Base-by-base conservation (phyloP, 2,329 filamentous ascomycete genomes). In the Tolypocladium inflatum region DNA sequence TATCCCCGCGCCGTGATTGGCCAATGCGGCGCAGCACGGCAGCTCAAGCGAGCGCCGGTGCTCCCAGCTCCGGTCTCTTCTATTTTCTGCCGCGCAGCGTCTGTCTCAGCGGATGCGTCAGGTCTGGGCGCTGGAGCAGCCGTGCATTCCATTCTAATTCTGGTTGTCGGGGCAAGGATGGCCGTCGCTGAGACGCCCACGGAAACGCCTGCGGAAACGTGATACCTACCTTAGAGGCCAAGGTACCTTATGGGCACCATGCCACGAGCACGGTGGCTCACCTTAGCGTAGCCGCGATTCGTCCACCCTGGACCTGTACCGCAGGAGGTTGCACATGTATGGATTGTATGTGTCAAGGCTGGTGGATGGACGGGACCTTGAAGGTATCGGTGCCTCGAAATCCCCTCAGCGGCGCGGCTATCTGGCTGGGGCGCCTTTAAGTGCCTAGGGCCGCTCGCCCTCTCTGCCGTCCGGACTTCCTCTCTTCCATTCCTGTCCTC, bases 221-320 rank as follows among this genome's bases (percentile, higher is more conserved):
- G n/a, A n/a, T n/a, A n/a, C n/a, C n/a, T n/a, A n/a, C n/a, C n/a
- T n/a, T n/a, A n/a, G n/a, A n/a, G n/a, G n/a, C n/a, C n/a, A n/a
- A n/a, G n/a, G n/a, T n/a, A n/a, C n/a, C n/a, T n/a, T n/a, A n/a
- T n/a, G n/a, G n/a, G 17, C 21, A 26, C 37, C 37, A 38, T 5
- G 11, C 37, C 37, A 38, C 4, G 37, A 13, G 11, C 37, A 15
- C 9, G 26, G 48, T 35, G 48, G 26, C 48, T 38, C 52, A 5
- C 53, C 37, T 39, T 54, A 33, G 53, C 53, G 53, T 55, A 42
- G 53, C 53, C 53, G 53, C 53, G 53, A 54, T 54, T 54, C 53
- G 23, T 42, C 37, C 13, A 11, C 45, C 26, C 11, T n/a, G 41
- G 41, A 3, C 9, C 9, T 48, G 43, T 21, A 8, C 43, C 23